Evolutionary conservation across 257 asterid species (phyloP), one percentile per base, ranked within the genome.

Genomic region (Plantago elongata): DNA sequence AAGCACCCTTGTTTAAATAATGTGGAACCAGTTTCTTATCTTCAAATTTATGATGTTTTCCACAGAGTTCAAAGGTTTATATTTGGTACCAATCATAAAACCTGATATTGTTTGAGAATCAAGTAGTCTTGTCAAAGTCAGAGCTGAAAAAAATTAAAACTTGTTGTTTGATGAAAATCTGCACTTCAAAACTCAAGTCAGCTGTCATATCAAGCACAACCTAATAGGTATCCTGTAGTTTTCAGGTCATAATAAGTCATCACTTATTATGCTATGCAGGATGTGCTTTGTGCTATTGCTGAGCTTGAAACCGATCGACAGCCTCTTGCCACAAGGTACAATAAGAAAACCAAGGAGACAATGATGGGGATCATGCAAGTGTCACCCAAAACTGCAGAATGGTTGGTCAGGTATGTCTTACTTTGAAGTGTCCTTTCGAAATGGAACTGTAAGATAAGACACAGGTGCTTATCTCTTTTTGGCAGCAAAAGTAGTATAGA

Each of bases 211-310:
- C 27, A 22, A 22, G 27, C 27, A 22, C 27, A 22, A 22, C 1
- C n/a, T 45, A 45, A 9, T 9, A 34, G 40, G 40, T 34, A 34
- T 0, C 29, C 8, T 45, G 22, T 49, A 60, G 15, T 42, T 11
- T 63, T 54, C 52, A 45, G 22, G 13, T 42, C 29, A 14, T 13
- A 52, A 44, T 49, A 57, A 64, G 38, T 38, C 51, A n/a, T 61
- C 44, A 57, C 45, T 43, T 50, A 15, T 9, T 9, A 37, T 74
- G 29, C 60, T 74, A 54, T 61, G 47, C 72, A 92, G 99, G 97
- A 84, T 64, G 84, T 87, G 95, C 83, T 92, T 69, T 92, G 99
- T 72, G 88, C 95, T 52, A 83, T 89, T 71, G 96, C 99, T 47
- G 92, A 84, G 72, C 93, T 92, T 62, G 95, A 92, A 81, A 92